Evolutionary conservation across 257 asterid species (phyloP).

Genomic region (Solanum rostratum): DNA sequence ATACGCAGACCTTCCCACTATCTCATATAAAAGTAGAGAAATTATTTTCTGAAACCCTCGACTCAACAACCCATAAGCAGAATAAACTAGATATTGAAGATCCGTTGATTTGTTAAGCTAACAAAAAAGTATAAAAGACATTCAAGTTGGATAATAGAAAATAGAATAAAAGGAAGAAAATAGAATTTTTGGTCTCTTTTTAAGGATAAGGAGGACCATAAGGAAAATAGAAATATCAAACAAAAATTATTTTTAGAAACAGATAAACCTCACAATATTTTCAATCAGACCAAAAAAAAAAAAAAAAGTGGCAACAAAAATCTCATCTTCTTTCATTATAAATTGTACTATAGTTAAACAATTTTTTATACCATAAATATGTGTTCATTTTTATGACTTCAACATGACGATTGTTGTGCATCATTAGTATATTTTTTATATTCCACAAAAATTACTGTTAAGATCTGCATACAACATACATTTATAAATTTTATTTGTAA

Average conservation of each 20-base stretch:
- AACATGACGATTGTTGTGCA: neutral
- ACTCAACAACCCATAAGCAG: no score
- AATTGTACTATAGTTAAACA: neutral
- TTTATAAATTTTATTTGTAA: neutral
- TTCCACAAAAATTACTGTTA: no score
- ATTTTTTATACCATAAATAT: neutral
- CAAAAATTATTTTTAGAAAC: neutral
- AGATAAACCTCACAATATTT: neutral
- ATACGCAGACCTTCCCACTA: no score
- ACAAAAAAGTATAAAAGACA: neutral
- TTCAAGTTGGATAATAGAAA: neutral
- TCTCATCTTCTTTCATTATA: neutral
- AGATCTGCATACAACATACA: neutral
- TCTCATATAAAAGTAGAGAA: no score
- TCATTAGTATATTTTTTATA: neutral
- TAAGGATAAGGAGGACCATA: neutral
- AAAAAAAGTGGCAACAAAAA: neutral
- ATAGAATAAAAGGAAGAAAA: neutral
- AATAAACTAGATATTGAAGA: no score
- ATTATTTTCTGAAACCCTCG: no score
- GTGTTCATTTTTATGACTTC: neutral
- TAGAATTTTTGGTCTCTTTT: neutral
- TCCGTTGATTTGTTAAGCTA: neutral
- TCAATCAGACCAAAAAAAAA: neutral
- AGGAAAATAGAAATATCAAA: neutral